phyloP scores from a whole-genome alignment of 2,329 filamentous ascomycete genomes.

The Alternaria ventricosa region DNA sequence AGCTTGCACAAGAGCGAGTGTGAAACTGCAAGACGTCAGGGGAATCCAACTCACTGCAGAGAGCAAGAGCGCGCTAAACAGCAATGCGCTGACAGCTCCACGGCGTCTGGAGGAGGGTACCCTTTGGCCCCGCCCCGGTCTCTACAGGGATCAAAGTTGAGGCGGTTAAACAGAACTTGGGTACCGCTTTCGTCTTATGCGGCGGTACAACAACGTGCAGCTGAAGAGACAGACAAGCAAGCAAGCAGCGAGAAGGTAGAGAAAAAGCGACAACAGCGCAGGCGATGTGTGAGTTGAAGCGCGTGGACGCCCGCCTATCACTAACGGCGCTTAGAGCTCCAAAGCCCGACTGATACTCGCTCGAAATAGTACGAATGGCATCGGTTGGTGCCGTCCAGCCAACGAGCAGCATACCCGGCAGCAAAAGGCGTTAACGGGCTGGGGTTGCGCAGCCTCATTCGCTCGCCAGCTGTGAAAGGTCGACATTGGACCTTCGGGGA shows the following conservation, averaged over 20 bases:
- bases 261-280: constrained; percentile 42
- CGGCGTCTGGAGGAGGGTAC: constrained; percentile 47
- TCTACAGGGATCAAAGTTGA: constrained; percentile 42
- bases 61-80: constrained; percentile 48
- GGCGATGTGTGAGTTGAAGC: constrained; percentile 38
- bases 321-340: constrained; percentile 46
- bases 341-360: constrained; percentile 39
- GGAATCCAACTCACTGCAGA: constrained; percentile 48
- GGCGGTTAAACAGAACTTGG: constrained; percentile 48
- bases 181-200: constrained; percentile 45
- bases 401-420: constrained; percentile 35
- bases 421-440: constrained; percentile 45
- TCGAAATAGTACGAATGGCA: constrained; percentile 46
- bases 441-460: constrained; percentile 36
- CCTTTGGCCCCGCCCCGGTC: constrained; percentile 46
- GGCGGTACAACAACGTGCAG: constrained; percentile 44
- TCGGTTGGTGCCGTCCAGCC: constrained; percentile 31
- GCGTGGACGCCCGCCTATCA: constrained; percentile 45
- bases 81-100: constrained; percentile 43
- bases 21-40: constrained; percentile 37
- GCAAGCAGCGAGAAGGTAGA: constrained; percentile 30
- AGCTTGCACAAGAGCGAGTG: constrained; percentile 32
- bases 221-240: constrained; percentile 41
- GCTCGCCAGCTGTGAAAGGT: constrained; percentile 30
- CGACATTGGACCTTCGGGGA: constrained; percentile 32